Evolutionary conservation across 2,329 filamentous ascomycete species (phyloP).

Genomic region (Periglandula ipomoeae): DNA sequence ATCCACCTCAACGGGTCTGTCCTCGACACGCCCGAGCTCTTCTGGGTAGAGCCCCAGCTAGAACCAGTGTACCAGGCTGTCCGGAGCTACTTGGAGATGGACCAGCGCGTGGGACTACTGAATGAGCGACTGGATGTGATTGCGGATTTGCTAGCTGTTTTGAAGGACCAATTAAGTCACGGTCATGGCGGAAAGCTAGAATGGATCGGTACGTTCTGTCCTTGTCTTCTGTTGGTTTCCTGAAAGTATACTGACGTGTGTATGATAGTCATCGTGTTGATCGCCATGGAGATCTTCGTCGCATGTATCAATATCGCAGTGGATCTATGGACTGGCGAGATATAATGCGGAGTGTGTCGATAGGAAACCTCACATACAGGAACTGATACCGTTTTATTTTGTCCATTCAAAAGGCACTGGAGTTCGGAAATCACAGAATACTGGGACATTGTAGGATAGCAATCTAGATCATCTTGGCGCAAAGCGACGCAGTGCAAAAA

Average conservation of each 20-base stretch:
- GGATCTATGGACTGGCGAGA: constrained; percentile 60
- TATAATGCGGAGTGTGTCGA: constrained; percentile 6
- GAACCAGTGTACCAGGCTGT: constrained; percentile 96
- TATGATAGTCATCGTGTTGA: constrained; percentile 87
- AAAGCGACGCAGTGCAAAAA: too few relatives aligned
- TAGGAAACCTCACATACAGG: background rate
- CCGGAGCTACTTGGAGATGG: constrained; percentile 93
- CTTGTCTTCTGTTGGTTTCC: background rate
- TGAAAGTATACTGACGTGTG: constrained; percentile 10
- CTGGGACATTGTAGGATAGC: too few relatives aligned
- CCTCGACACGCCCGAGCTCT: constrained; percentile 91
- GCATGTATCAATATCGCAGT: constrained; percentile 92
- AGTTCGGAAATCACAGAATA: too few relatives aligned
- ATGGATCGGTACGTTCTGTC: constrained; percentile 66
- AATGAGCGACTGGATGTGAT: constrained; percentile 84
- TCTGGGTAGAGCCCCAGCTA: constrained; percentile 96
- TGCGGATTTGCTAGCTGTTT: constrained; percentile 80
- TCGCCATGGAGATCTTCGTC: constrained; percentile 90
- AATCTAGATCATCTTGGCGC: too few relatives aligned
- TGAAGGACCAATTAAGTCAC: constrained; percentile 93
- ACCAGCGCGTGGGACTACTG: constrained; percentile 81
- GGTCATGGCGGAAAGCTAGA: constrained; percentile 84
- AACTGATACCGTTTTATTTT: background rate
- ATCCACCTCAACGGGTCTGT: constrained; percentile 97
- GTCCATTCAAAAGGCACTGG: too few relatives aligned